Conservation (phyloP, 257 asterid genomes). For the Leonotis leonurus region DNA sequence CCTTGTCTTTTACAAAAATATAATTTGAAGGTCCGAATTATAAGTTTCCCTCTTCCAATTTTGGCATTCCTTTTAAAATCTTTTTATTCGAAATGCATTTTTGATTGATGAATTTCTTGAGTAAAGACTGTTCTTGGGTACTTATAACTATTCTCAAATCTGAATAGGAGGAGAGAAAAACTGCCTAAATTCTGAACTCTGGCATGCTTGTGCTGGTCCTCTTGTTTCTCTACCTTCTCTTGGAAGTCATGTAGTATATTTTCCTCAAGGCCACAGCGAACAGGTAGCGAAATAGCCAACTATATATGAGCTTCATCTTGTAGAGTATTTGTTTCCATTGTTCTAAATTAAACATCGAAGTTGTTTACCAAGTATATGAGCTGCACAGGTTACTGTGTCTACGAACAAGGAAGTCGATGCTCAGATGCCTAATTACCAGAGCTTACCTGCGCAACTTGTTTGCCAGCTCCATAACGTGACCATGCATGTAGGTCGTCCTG, state of each 20-base stretch:
- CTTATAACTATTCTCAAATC: slow-evolving; percentile 8
- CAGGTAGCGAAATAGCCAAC: too few species aligned
- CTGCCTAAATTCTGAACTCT: slow-evolving; percentile 68
- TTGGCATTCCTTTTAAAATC: too few species aligned
- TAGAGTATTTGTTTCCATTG: too few species aligned
- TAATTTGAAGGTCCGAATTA: too few species aligned
- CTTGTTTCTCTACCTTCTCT: slow-evolving; percentile 75
- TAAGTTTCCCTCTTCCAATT: too few species aligned
- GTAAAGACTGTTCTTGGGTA: background rate
- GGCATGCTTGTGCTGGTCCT: slow-evolving; percentile 98
- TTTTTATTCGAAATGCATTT: background rate
- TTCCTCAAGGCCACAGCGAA: slow-evolving; percentile 82
- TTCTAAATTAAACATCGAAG: too few species aligned
- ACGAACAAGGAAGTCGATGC: slow-evolving; percentile 69
- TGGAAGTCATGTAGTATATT: slow-evolving; percentile 78
- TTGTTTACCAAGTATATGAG: too few species aligned
- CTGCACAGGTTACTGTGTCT: slow-evolving; percentile 55
- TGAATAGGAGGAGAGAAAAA: slow-evolving; percentile 36
- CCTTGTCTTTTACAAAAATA: too few species aligned
- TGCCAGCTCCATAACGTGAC: slow-evolving; percentile 71
- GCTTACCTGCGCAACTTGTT: slow-evolving; percentile 59
- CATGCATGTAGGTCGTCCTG: slow-evolving; percentile 49
- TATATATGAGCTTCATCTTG: too few species aligned
- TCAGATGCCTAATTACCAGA: slow-evolving; percentile 60
- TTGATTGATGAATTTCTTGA: too few species aligned